phyloP scores from a whole-genome alignment of 805 yeast species.

The Pichia occidentalis region DNA sequence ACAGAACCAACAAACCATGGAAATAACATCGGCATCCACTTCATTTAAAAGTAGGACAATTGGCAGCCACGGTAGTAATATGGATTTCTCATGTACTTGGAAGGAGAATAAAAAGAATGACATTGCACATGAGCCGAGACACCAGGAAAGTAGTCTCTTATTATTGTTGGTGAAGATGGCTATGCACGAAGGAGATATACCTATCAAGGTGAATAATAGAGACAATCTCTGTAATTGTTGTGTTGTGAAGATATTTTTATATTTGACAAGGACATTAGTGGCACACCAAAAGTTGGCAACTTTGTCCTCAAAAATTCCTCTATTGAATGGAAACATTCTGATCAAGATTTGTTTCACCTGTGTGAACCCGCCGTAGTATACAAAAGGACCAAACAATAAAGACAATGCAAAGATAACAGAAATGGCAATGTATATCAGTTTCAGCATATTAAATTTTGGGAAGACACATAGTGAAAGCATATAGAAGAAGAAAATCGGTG shows the following conservation, averaged over 20 bases:
- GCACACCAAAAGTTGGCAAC: slow-evolving; percentile 98
- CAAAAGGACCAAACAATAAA: slow-evolving; percentile 54
- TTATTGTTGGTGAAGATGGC: slow-evolving; percentile 45
- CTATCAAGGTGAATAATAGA: slow-evolving; percentile 43
- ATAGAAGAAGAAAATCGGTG: slow-evolving; percentile 82
- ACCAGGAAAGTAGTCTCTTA: slow-evolving; percentile 55
- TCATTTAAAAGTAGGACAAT: slow-evolving; percentile 58
- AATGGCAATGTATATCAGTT: slow-evolving; percentile 56
- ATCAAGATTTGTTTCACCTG: slow-evolving; percentile 51
- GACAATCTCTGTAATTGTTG: slow-evolving; percentile 56
- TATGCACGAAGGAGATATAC: slow-evolving; percentile 51
- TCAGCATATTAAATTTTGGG: slow-evolving; percentile 42
- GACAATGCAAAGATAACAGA: slow-evolving; percentile 52
- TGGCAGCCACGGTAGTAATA: slow-evolving; percentile 82
- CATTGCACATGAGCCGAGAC: slow-evolving; percentile 76
- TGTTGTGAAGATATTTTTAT: slow-evolving; percentile 47
- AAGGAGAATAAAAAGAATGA: slow-evolving; percentile 86
- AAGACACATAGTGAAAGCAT: slow-evolving; percentile 50
- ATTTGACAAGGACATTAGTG: slow-evolving; percentile 71
- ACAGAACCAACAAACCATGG: slow-evolving; percentile 80
- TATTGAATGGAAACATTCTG: slow-evolving; percentile 83
- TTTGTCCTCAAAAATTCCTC: slow-evolving; percentile 95
- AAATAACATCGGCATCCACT: slow-evolving; percentile 52
- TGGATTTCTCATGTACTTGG: slow-evolving; percentile 94
- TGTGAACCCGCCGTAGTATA: slow-evolving; percentile 37